Base-by-base conservation (phyloP, 768 basidiomycete genomes). In the Solioccasus polychromus region DNA sequence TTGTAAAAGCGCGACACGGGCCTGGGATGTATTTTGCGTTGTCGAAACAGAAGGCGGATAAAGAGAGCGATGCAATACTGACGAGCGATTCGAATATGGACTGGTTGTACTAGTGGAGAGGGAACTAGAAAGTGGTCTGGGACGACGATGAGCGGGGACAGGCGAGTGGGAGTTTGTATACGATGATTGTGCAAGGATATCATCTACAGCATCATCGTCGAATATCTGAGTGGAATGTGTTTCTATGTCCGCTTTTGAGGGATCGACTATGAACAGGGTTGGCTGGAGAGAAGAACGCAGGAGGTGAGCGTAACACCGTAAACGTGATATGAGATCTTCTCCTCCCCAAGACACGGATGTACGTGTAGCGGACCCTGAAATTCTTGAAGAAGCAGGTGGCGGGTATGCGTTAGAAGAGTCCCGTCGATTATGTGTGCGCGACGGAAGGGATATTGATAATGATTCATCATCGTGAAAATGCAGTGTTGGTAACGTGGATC, bases 381-480 rank as follows among this genome's bases (percentile, higher is more conserved):
- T 67, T 28, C 73, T 67, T 22, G 75, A 68, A 23, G 83, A 75
- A 14, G 77, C 75, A 2, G 84, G 78, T 40, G 87, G 75, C 12
- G 76, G 85, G 54, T 88, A 89, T 11, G 80, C 70, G 17, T 72
- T 78, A 3, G 74, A 66, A 41, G 69, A 69, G 46, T 59, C 65
- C 25, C 53, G 65, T 40, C 53, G 62, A 42, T 51, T 63, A 58
- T 58, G 75, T 25, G 43, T 11, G 57, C 47, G 81, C 52, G 61
- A 60, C 10, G 65, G 59, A 42, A 80, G 64, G 3, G 78, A 78
- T 61, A 83, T 81, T 4, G 92, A 93, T 25, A 79, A 79, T 0
- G 92, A 94, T 64, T 97, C 94, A 56, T 98, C 94, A 61, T 98
- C 96, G 64, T 98, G 96, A 66, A 98, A 98, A 66, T 93, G 82